Conservation (phyloP, 78 protist genomes). For the Pirum gemmata region DNA sequence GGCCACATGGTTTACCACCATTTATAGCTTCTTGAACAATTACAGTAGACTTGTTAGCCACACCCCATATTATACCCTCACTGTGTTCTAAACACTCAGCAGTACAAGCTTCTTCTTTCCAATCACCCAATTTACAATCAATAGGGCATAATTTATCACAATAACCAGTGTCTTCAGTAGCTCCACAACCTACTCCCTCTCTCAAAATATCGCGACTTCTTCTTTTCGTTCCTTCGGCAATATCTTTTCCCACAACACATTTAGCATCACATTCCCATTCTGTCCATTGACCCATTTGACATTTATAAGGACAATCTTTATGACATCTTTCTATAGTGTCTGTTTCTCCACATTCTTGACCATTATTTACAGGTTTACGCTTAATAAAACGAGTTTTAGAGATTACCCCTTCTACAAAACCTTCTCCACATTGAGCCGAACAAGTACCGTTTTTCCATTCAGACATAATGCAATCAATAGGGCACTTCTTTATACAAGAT, state of each 20-base stretch:
- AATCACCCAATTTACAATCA: neutral
- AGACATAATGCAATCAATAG: neutral
- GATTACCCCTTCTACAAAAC: neutral
- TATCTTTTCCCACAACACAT: neutral
- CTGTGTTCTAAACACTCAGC: neutral
- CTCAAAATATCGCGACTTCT: no score
- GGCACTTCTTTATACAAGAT: neutral
- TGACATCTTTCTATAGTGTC: neutral
- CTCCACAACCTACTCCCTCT: no score
- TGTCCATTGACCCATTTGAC: neutral
- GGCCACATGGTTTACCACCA: no score
- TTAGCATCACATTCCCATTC: neutral
- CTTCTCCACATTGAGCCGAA: neutral
- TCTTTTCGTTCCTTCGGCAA: neutral
- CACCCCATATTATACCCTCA: no score
- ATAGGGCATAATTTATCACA: neutral
- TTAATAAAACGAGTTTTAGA: neutral
- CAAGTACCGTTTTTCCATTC: neutral
- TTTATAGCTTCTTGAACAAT: no score
- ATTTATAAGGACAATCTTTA: neutral
- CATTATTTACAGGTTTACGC: neutral
- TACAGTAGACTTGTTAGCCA: no score
- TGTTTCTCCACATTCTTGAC: neutral
- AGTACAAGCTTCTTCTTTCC: neutral
- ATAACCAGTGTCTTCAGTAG: no score